Evolutionary conservation across 2,329 filamentous ascomycete species (phyloP), one percentile per base, ranked within the genome.

Genomic region (Penicillium sp.): DNA sequence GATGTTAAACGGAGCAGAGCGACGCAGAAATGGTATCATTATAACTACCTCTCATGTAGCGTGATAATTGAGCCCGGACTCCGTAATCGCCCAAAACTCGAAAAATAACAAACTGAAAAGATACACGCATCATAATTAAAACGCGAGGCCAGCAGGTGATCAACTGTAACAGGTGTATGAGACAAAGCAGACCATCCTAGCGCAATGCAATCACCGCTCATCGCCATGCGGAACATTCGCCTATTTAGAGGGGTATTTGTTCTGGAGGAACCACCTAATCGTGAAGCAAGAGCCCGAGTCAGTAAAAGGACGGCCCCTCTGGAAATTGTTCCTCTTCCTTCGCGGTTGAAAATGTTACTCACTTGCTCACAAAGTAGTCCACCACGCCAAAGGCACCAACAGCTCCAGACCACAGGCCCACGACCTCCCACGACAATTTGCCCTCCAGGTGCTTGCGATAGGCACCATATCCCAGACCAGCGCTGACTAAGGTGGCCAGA

Each of bases 311-410:
- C 18, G 18, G 3, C 18, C n/a, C 27, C n/a, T n/a, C 29, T 33
- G 5, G 9, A 13, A 25, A 4, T 29, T 1, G 24, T 33, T 36
- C 5, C 25, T 45, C n/a, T 4, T 5, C 12, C 27, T 4, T 28
- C 29, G 9, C n/a, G 34, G 26, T 28, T 9, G 28, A 32, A 9
- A 7, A n/a, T 11, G 29, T 33, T 8, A 59, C 73, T 65, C 54
- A 76, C 73, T 73, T 74, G 72, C 73, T 76, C 38, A 73, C 67
- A 48, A 69, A 74, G 58, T 75, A 76, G 59, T 76, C 74, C 28
- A 66, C 70, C 3, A 67, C 64, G 45, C 70, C 71, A 39, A 74
- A 65, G 9, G 70, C 67, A 25, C 72, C 72, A 13, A 76, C 67
- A 26, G 63, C 70, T 8, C 70, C 73, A 29, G 70, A 67, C 54